These are phyloP conservation scores for Pseudohyphozyma bogoriensis DNA, from an alignment of 768 basidiomycete species.

Conservation along the genomic window DNA sequence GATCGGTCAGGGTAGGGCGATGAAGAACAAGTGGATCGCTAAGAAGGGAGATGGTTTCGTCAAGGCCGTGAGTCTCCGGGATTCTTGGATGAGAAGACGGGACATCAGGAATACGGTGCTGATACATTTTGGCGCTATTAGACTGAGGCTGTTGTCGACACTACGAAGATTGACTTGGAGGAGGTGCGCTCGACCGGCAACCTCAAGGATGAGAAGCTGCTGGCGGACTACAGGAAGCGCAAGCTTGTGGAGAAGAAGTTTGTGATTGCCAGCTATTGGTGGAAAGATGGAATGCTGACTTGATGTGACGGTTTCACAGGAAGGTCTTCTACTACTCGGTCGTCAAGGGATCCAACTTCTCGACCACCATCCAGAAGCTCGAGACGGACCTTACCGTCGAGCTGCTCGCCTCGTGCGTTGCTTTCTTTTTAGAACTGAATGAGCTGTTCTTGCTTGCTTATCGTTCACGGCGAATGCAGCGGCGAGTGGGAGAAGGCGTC, in stretches of 20 bases:
- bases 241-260: constrained; percentile 80
- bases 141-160: constrained; percentile 59
- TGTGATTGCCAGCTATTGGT: constrained; percentile 16
- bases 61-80: constrained; percentile 54
- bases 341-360: constrained; percentile 72
- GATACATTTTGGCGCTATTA: constrained; percentile 34
- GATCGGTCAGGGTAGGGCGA: constrained; percentile 87
- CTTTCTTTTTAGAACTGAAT: too few species aligned
- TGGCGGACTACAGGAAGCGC: constrained; percentile 81
- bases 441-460: constrained; percentile 2
- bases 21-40: constrained; percentile 93
- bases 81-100: background rate
- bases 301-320: constrained; percentile 44
- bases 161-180: constrained; percentile 61
- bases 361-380: constrained; percentile 78
- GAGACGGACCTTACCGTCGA: constrained; percentile 95
- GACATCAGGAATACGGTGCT: too few species aligned
- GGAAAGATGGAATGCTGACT: background rate
- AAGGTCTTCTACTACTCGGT: constrained; percentile 94
- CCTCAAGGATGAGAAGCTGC: constrained; percentile 66
- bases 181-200: constrained; percentile 60
- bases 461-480: constrained; percentile 49
- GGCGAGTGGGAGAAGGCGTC: constrained; percentile 86
- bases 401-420: constrained; percentile 76
- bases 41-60: constrained; percentile 80